Evolutionary conservation across 1,284 basidiomycete genomes (phyloP).

Genomic region (Fomes fomentarius): DNA sequence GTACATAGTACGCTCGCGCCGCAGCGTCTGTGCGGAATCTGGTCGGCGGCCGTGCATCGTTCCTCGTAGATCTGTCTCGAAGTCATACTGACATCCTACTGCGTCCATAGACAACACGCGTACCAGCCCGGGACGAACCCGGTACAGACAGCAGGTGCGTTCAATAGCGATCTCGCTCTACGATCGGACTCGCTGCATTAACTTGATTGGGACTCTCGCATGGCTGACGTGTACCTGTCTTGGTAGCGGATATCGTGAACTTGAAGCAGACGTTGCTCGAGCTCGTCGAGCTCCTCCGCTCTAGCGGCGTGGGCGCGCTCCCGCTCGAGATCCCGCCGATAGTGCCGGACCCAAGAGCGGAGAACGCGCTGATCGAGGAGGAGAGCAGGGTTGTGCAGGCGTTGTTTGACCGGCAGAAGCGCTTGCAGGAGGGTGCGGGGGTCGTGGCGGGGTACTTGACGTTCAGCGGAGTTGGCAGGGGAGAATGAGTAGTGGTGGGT

Average conservation of each 20-base stretch:
- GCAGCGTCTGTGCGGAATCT: background rate
- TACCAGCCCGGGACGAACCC: conserved; percentile 53
- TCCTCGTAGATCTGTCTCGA: background rate
- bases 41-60: background rate
- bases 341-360: conserved; percentile 25
- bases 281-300: conserved; percentile 48
- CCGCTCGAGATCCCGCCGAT: conserved; percentile 38
- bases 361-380: conserved; percentile 41
- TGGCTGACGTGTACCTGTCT: background rate
- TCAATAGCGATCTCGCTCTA: background rate
- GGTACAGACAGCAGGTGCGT: conserved; percentile 49
- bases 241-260: conserved; percentile 44
- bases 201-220: background rate
- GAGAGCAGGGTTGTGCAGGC: conserved; percentile 40
- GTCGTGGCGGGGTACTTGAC: conserved; percentile 42
- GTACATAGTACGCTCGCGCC: no score
- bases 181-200: background rate
- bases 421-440: conserved; percentile 46
- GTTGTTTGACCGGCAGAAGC: conserved; percentile 43
- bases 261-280: conserved; percentile 49
- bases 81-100: background rate
- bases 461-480: background rate
- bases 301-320: conserved; percentile 56
- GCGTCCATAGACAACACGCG: conserved; percentile 56
- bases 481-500: no score